phyloP scores from a whole-genome alignment of 2,329 filamentous ascomycete genomes.

The Colletotrichum graminicola region DNA sequence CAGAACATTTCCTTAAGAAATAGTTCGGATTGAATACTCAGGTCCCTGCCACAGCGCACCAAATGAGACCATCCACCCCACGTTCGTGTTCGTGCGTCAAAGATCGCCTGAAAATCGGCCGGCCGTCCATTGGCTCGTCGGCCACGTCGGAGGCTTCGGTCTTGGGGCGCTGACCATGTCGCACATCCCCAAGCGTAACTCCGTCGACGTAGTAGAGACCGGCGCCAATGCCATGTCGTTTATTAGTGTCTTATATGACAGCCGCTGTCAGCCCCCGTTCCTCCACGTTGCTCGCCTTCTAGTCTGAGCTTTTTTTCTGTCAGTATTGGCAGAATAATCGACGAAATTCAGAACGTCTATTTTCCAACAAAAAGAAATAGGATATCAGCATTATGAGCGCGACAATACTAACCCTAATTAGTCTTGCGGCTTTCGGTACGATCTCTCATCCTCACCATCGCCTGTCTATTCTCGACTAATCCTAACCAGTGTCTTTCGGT shows the following conservation, averaged over 20 bases:
- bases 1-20: slow-evolving; percentile 1
- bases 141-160: slow-evolving; percentile 39
- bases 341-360: not conserved
- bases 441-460: not conserved
- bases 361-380: not conserved
- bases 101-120: slow-evolving; percentile 38
- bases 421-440: slow-evolving; percentile 31
- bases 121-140: slow-evolving; percentile 34
- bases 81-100: slow-evolving; percentile 18
- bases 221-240: slow-evolving; percentile 12
- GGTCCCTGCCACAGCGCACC: slow-evolving; percentile 17
- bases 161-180: slow-evolving; percentile 32
- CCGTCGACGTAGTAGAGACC: slow-evolving; percentile 25
- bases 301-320: not conserved
- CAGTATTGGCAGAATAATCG: not conserved
- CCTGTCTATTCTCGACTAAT: not conserved
- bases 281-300: not conserved
- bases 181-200: slow-evolving; percentile 42
- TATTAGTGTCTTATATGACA: slow-evolving; percentile 27
- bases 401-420: slow-evolving; percentile 9
- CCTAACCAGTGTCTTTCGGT: slow-evolving; percentile 11
- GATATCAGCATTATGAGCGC: slow-evolving; percentile 17
- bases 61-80: slow-evolving; percentile 26
- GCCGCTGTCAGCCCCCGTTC: not conserved
- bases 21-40: slow-evolving; percentile 26